These are phyloP conservation scores for Haematococcus sp. DNA, from an alignment of 139 green algal species.

Conservation along the genomic window DNA sequence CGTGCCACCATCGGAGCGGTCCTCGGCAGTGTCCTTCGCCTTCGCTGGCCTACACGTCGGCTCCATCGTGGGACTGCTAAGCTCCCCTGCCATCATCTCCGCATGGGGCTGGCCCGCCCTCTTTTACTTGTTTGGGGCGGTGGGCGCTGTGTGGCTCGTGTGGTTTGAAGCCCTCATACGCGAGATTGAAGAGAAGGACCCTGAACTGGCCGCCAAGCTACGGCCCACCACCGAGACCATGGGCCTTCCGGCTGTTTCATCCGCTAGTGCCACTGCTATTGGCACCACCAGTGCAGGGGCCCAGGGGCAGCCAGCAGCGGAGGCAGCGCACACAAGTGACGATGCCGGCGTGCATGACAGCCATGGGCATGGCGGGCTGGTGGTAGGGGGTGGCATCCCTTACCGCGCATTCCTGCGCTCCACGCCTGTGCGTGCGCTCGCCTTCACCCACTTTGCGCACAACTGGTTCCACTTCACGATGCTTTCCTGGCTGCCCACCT, in stretches of 20 bases:
- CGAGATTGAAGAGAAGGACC: background rate
- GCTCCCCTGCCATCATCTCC: slow-evolving; percentile 72
- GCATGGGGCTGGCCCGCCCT: slow-evolving; percentile 77
- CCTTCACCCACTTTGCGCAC: slow-evolving; percentile 94
- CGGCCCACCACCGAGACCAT: background rate
- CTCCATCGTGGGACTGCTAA: slow-evolving; percentile 77
- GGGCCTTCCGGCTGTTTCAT: background rate
- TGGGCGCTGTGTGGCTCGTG: slow-evolving; percentile 7
- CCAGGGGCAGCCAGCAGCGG: background rate
- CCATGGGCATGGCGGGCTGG: too few species aligned
- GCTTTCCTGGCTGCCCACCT: slow-evolving; percentile 96
- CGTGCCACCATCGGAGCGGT: slow-evolving; percentile 69
- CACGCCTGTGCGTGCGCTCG: slow-evolving; percentile 56
- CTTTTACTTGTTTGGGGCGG: slow-evolving; percentile 83
- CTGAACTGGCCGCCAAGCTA: background rate
- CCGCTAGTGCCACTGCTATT: background rate
- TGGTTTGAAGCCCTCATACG: background rate
- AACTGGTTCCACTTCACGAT: slow-evolving; percentile 98
- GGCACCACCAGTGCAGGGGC: background rate
- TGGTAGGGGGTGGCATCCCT: background rate
- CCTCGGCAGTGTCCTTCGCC: slow-evolving; percentile 78
- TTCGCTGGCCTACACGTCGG: slow-evolving; percentile 95
- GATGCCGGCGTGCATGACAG: background rate
- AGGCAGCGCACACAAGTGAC: background rate
- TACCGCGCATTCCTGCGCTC: slow-evolving; percentile 15